Evolutionary conservation across 1,284 basidiomycete genomes (phyloP).

Genomic region (Heterobasidion parviporum): DNA sequence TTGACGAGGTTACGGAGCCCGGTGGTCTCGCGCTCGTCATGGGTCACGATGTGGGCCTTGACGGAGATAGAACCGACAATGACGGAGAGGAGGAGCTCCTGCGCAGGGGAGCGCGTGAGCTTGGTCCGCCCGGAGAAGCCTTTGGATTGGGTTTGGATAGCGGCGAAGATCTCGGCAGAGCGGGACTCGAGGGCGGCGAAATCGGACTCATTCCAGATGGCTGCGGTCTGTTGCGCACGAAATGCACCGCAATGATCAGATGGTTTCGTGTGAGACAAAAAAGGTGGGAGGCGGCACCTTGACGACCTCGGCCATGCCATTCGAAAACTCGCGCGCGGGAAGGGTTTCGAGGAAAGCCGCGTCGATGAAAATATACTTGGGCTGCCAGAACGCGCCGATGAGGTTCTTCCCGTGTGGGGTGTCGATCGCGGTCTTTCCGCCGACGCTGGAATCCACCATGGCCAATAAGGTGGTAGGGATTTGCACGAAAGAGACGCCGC

Average conservation of each 20-base stretch:
- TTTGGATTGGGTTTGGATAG: constrained; percentile 68
- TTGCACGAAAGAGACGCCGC: constrained; percentile 88
- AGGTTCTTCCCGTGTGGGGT: constrained; percentile 97
- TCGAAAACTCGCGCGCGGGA: constrained; percentile 89
- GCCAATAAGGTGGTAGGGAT: constrained; percentile 95
- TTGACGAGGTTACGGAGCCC: constrained; percentile 95
- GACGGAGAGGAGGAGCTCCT: constrained; percentile 70
- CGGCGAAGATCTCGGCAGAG: constrained; percentile 76
- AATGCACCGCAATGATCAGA: neutral
- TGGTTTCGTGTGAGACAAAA: neutral
- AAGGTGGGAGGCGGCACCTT: constrained; percentile 49
- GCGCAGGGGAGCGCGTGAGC: constrained; percentile 64
- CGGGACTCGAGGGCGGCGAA: constrained; percentile 83
- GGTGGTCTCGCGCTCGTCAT: constrained; percentile 88
- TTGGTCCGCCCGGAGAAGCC: constrained; percentile 56
- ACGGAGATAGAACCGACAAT: constrained; percentile 86
- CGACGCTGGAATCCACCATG: constrained; percentile 98
- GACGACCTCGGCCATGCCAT: constrained; percentile 98
- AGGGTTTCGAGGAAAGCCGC: constrained; percentile 93
- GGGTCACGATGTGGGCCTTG: constrained; percentile 91
- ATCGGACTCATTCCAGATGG: constrained; percentile 88
- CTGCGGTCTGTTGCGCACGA: constrained; percentile 67
- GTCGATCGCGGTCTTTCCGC: constrained; percentile 98
- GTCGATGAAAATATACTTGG: constrained; percentile 96
- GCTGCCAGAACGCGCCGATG: constrained; percentile 98